These are phyloP conservation scores for Pharnaceum exiguum DNA, from an alignment of 148 eudicot species.

Conservation along the genomic window DNA sequence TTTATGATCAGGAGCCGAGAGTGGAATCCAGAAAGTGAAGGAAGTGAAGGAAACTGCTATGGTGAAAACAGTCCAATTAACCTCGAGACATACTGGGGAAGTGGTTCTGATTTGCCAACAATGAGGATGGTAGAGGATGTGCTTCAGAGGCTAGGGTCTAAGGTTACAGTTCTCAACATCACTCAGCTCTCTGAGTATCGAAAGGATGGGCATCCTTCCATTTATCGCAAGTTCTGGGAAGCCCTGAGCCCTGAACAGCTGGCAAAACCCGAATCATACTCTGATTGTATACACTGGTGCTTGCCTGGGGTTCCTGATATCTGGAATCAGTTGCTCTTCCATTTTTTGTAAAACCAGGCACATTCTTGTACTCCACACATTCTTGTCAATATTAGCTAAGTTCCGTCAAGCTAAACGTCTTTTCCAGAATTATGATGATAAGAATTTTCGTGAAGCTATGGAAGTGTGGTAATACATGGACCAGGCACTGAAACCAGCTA, in stretches of 20 bases:
- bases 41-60: slow-evolving; percentile 88
- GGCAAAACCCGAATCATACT: slow-evolving; percentile 67
- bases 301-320: slow-evolving; percentile 87
- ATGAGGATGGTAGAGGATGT: slow-evolving; percentile 75
- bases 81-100: slow-evolving; percentile 69
- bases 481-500: no score
- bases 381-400: neutral
- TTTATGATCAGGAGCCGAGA: slow-evolving; percentile 57
- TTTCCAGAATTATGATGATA: no score
- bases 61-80: slow-evolving; percentile 55
- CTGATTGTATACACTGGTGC: slow-evolving; percentile 96
- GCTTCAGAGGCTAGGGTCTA: slow-evolving; percentile 49
- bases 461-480: no score
- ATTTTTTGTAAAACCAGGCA: slow-evolving; percentile 39
- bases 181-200: slow-evolving; percentile 91
- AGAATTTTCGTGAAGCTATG: no score
- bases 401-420: neutral
- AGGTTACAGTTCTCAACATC: slow-evolving; percentile 75
- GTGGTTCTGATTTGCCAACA: slow-evolving; percentile 75
- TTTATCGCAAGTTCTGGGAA: slow-evolving; percentile 97
- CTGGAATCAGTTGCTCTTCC: slow-evolving; percentile 80
- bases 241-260: slow-evolving; percentile 54
- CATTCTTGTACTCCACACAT: slow-evolving; percentile 9
- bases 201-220: slow-evolving; percentile 92
- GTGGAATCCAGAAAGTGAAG: slow-evolving; percentile 71